Evolutionary conservation across 805 yeast species (phyloP), one percentile per base, ranked within the genome.

Genomic region (Suhomyces kilbournensis): DNA sequence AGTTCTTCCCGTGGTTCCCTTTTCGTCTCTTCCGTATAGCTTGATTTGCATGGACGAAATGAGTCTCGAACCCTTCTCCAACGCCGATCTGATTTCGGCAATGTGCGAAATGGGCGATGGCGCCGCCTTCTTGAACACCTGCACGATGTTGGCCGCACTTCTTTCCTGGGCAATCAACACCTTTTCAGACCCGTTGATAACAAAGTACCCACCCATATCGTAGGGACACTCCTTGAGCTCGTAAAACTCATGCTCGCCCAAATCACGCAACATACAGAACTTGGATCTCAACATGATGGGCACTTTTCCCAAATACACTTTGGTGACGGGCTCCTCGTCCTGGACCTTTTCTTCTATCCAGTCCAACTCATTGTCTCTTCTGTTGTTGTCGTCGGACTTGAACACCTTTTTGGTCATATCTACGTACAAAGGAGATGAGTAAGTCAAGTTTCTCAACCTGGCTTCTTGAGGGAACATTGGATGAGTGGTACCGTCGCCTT

Each of bases 401-500:
- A 90, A 83, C 19, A 94, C 94, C 59, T 88, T 82, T 72, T 94
- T 94, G 63, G 88, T 84, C 88, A 94, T 93, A 67, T 94, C 98
- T 25, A 94, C 97, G 64, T 94, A 94, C 48, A 94, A 79, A 38
- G 98, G 97, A 30, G 97, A 90, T 4, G 97, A 90, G 69, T 94
- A 94, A 0, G 99, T 94, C 74, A 94, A 79, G 69, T 94, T 94
- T 74, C 99, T 85, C 58, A 94, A 79, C 63, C 99, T 83, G 7
- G 99, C 98, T 71, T 94, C 99, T 73, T 96, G 99, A 9, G 99
- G 99, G 67, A 89, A 89, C 85, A 94, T 84, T 12, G 96, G 96
- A 65, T 91, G 93, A n/a, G 98, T 93, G n/a, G 96, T 91, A 76
- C 99, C 99, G 75, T 94, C 99, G 15, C 98, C 97, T 76, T 94